Evolutionary conservation across 768 basidiomycete species (phyloP), one percentile per base, ranked within the genome.

Genomic region (Termitomyces sp.): DNA sequence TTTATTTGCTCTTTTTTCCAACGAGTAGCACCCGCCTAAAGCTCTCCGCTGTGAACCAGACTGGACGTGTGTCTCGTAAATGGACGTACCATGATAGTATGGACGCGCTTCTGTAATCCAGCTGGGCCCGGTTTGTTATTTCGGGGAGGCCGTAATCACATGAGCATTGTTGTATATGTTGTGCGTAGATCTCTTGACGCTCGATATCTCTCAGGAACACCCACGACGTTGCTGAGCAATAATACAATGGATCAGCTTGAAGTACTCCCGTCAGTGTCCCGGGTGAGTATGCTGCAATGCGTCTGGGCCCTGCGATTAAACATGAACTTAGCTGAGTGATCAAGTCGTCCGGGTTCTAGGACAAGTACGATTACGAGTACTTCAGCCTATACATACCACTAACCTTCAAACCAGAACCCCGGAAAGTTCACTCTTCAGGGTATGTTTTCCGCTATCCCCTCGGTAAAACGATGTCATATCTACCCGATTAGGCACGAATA

Each of bases 351-450:
- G 91, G 61, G 77, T 93, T 8, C 72, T 93, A 20, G 91, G 88
- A 4, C 90, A 92, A 85, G 91, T 89, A 68, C 49, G 75, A 67
- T 46, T 18, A 12, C 16, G 41, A 43, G 6, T 26, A 28, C 48
- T 57, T 16, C 5, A 35, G 51, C 57, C 20, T 23, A 7, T 35
- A n/a, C 48, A 54, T 12, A 2, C 1, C 40, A n/a, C 20, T 58
- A 46, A 55, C 43, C 20, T 28, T 38, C 13, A 10, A 26, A 49
- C 26, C 64, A 94, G 89, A 95, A 96, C 67, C 92, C 93, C 8
- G 89, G 93, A 3, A 87, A 89, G 65, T 94, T 91, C 69, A 94
- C 93, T 0, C 77, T 96, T 0, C 92, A 95, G 77, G 93, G 91
- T 87, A 55, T 54, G 55, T 56, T 41, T 16, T 47, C 26, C 43